phyloP scores from a whole-genome alignment of 2,329 filamentous ascomycete species.

The Ophiostoma montium region DNA sequence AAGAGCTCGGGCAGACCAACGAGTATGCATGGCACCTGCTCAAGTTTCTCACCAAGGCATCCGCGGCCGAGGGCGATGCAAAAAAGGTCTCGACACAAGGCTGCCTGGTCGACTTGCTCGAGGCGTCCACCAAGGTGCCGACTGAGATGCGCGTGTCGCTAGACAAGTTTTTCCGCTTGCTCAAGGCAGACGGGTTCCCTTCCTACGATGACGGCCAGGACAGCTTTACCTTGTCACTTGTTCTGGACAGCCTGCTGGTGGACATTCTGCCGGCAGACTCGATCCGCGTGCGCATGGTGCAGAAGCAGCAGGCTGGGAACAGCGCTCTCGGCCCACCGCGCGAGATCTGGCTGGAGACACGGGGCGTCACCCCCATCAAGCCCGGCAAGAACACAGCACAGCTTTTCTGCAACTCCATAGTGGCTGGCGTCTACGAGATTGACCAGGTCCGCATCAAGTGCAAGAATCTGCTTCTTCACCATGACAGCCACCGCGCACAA shows the following conservation, averaged over 20 bases:
- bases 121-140: slow-evolving; percentile 28
- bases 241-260: slow-evolving; percentile 56
- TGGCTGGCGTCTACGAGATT: slow-evolving; percentile 61
- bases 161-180: slow-evolving; percentile 56
- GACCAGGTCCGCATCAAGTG: slow-evolving; percentile 54
- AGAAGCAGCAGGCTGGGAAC: slow-evolving; percentile 32
- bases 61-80: slow-evolving; percentile 29
- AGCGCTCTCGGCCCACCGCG: slow-evolving; percentile 33
- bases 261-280: slow-evolving; percentile 54
- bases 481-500: slow-evolving; percentile 39
- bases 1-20: slow-evolving; percentile 58
- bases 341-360: slow-evolving; percentile 33
- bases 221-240: slow-evolving; percentile 57
- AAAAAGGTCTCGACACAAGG: slow-evolving; percentile 27
- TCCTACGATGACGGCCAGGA: slow-evolving; percentile 58
- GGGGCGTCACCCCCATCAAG: slow-evolving; percentile 30
- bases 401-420: slow-evolving; percentile 41
- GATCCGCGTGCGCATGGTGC: slow-evolving; percentile 49
- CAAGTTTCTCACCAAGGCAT: slow-evolving; percentile 57
- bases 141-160: slow-evolving; percentile 55
- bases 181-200: slow-evolving; percentile 54
- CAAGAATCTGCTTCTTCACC: slow-evolving; percentile 49
- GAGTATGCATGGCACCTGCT: slow-evolving; percentile 68
- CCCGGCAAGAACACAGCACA: slow-evolving; percentile 36
- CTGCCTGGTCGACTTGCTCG: slow-evolving; percentile 32